These are phyloP conservation scores for Hypoxylon sp. DNA, from an alignment of 2,329 filamentous ascomycete species.

Conservation along the genomic window DNA sequence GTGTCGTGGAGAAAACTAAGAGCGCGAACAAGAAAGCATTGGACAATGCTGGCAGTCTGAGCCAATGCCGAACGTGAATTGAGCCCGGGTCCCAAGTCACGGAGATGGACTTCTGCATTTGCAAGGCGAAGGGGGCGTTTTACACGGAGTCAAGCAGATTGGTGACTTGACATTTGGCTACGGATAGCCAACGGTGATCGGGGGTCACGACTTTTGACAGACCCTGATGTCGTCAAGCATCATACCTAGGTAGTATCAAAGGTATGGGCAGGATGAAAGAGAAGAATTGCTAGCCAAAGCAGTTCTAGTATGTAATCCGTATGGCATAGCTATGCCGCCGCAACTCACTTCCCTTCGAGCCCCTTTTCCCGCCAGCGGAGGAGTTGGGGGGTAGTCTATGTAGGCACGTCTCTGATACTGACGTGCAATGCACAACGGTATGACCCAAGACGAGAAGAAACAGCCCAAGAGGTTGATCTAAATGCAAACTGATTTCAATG, in stretches of 20 bases:
- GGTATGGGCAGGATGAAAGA: neutral
- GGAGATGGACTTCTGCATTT: slow-evolving; percentile 39
- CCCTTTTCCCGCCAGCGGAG: no score
- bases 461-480: neutral
- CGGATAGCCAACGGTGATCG: neutral
- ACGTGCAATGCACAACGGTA: no score
- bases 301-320: no score
- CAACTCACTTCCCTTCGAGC: no score
- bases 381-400: no score
- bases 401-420: no score
- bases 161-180: slow-evolving; percentile 20
- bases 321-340: no score
- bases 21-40: slow-evolving; percentile 36
- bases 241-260: neutral
- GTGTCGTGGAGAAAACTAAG: slow-evolving; percentile 60
- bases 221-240: slow-evolving; percentile 2
- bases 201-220: slow-evolving; percentile 17
- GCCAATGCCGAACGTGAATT: slow-evolving; percentile 5
- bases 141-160: slow-evolving; percentile 16
- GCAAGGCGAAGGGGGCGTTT: slow-evolving; percentile 47
- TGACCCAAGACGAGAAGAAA: neutral
- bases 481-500: slow-evolving; percentile 13
- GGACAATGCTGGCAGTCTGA: slow-evolving; percentile 22
- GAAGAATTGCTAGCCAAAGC: no score
- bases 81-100: slow-evolving; percentile 1